Percentiles rank a stretch among this genome's conserved stretches.
phyloP scores from a whole-genome alignment of 305 asterid species.

The Solanum chacoense region DNA sequence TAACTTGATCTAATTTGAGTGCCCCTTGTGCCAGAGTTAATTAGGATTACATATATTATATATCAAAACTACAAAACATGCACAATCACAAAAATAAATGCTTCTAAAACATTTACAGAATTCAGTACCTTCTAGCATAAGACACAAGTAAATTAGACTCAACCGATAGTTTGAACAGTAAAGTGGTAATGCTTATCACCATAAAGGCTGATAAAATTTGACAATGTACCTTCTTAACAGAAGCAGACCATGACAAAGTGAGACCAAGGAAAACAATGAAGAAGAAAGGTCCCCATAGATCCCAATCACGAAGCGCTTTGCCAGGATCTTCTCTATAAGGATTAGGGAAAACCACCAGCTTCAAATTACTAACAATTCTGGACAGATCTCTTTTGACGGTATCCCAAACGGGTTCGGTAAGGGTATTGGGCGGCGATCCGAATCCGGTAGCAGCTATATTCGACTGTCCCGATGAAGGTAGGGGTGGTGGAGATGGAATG shows the following conservation, averaged over 20 bases:
- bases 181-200: not conserved
- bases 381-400: slow-evolving; percentile 83
- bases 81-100: not conserved
- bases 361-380: slow-evolving; percentile 83
- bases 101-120: not conserved
- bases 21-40: not conserved
- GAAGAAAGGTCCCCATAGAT: slow-evolving; percentile 95
- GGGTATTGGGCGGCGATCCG: slow-evolving; percentile 65
- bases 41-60: not conserved
- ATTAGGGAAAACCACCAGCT: slow-evolving; percentile 89
- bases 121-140: not conserved
- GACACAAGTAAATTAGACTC: not conserved
- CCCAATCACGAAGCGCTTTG: slow-evolving; percentile 96
- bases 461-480: slow-evolving; percentile 2
- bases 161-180: not conserved
- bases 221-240: slow-evolving; percentile 61
- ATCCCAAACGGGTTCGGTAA: slow-evolving; percentile 94
- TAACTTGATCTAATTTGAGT: not conserved
- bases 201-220: not conserved
- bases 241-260: slow-evolving; percentile 90
- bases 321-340: slow-evolving; percentile 95
- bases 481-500: slow-evolving; percentile 15
- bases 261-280: slow-evolving; percentile 95
- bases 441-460: slow-evolving; percentile 39
- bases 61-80: not conserved